Evolutionary conservation across 805 yeast species (phyloP), one percentile per base, ranked within the genome.

Genomic region (Alloascoidea africana): DNA sequence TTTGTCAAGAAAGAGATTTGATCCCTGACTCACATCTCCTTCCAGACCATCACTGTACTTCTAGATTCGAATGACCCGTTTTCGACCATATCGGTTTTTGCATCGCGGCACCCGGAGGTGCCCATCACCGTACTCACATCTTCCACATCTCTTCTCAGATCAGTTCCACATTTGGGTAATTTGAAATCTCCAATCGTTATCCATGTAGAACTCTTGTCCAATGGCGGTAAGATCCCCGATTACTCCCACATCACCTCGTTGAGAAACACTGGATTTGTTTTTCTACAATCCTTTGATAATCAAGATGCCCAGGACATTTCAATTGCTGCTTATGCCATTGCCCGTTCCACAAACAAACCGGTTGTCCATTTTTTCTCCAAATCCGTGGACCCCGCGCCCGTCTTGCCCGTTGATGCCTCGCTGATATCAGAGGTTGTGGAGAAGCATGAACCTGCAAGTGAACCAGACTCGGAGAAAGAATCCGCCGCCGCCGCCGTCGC

Each of bases 341-440:
- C 87, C 4, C 54, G 62, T 27, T 58, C 59, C 39, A 54, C 67
- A 23, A 44, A 56, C 4, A 62, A 59, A 36, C 71, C 91, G 1
- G 84, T 82, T 3, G 63, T 86, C 42, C 94, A 86, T 58, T 81
- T 86, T 53, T 77, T 68, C 51, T 23, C 55, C 19, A 42, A 48
- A 35, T 35, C 43, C 30, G 38, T 30, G n/a, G 43, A 36, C 35
- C 3, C 43, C 17, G 36, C 45, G 17, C 45, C 44, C 18, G 14
- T 14, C 11, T 6, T 16, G 5, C 5, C 5, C n/a, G 5, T 14
- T 5, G 34, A 8, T 32, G 11, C 5, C 5, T 14, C 11, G n/a
- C 5, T 32, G 16, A 8, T 32, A 6, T 32, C 34, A 14, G 34
- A 14, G 15, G n/a, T 38, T 33, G 8, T 11, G 6, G 14, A 13